Evolutionary conservation across 78 protist genomes (phyloP), one percentile per base, ranked within the genome.

Genomic region (Dictyostelium capitatum): DNA sequence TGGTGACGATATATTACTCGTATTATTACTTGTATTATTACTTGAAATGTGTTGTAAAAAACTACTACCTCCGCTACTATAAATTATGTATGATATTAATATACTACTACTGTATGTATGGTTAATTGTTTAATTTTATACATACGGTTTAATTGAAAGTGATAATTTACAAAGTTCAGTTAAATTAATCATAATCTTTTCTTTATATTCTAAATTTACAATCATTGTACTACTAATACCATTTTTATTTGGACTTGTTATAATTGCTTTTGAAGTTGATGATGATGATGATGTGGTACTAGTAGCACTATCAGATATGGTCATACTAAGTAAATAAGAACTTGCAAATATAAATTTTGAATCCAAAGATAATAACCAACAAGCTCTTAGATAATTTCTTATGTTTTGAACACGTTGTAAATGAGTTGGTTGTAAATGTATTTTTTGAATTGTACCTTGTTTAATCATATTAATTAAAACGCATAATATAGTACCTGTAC

Each of bases 381-480:
- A 87, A 32, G 92, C 82, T 48, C 92, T 32, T 0, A 77, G 65
- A 64, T 87, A 87, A 20, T 87, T 87, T 74, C 92, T 54, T 41
- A 87, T 77, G 23, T 87, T 87, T 65, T 87, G 83, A 50, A 87
- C 65, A 53, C 73, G 75, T 62, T 87, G 92, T 77, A 87, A 59
- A 8, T 74, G 78, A 74, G 82, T 37, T 46, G 92, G 92, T 64
- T 77, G 74, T 17, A 87, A 64, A 87, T 87, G 92, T 47, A 87
- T 72, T 37, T 77, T 87, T 64, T 87, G 92, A 10, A 87, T 87
- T 0, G 75, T 87, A 19, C 92, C 92, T 9, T 47, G 64, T 77
- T 82, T 50, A 50, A 87, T 87, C n/a, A 75, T 87, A 64, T 87
- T 87, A 12, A 87, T 87, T 25, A 87, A 59, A 50, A 53, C 79